Evolutionary conservation across 2,329 filamentous ascomycete species (phyloP).

Genomic region (Penicillium hordei): DNA sequence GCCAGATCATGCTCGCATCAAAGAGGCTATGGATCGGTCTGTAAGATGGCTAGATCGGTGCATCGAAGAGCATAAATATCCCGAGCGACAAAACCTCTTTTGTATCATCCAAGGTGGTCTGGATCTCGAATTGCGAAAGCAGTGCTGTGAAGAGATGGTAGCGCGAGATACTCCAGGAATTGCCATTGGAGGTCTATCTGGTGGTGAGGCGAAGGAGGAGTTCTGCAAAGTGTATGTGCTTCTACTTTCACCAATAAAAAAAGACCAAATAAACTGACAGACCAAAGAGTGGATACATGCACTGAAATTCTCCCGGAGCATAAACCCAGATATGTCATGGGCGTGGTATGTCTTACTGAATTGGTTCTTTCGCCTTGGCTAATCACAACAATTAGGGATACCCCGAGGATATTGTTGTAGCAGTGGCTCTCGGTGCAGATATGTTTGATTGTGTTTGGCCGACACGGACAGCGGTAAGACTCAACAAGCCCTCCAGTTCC

Average conservation of each 20-base stretch:
- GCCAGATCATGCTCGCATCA: slow-evolving; percentile 81
- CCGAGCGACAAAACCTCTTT: slow-evolving; percentile 84
- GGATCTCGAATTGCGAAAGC: slow-evolving; percentile 77
- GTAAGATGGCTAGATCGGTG: slow-evolving; percentile 96
- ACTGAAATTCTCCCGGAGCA: slow-evolving; percentile 79
- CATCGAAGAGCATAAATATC: slow-evolving; percentile 82
- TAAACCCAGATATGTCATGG: slow-evolving; percentile 99
- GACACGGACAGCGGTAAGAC: slow-evolving; percentile 75
- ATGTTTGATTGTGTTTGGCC: slow-evolving; percentile 99
- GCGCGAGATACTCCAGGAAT: slow-evolving; percentile 90
- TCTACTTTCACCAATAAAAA: background rate
- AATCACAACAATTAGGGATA: slow-evolving; percentile 62
- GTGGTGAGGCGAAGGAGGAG: slow-evolving; percentile 89
- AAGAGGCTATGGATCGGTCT: slow-evolving; percentile 90
- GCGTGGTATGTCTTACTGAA: slow-evolving; percentile 61
- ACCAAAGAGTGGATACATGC: slow-evolving; percentile 68
- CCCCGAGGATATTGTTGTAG: slow-evolving; percentile 92
- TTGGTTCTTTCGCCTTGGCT: background rate
- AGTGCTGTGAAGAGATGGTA: slow-evolving; percentile 87
- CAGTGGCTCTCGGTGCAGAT: slow-evolving; percentile 88
- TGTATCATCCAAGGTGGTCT: slow-evolving; percentile 98
- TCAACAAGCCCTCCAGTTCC: background rate
- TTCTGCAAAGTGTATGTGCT: slow-evolving; percentile 73
- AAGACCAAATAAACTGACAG: slow-evolving; percentile 6
- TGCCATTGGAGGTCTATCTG: slow-evolving; percentile 90